Evolutionary conservation across 768 basidiomycete genomes (phyloP), one percentile per base, ranked within the genome.

Genomic region (Sutorius australiensis): DNA sequence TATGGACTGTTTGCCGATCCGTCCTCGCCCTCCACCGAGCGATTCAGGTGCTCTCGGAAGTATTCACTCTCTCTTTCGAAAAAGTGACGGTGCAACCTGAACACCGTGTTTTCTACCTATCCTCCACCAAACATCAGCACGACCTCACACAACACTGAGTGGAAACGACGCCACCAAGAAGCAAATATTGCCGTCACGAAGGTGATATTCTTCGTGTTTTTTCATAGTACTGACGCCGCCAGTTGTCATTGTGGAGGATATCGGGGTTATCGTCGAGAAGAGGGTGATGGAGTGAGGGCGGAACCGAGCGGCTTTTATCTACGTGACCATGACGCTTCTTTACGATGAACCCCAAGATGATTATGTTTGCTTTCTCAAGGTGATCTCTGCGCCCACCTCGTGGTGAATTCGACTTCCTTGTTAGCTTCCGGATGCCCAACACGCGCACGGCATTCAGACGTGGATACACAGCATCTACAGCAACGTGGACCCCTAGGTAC

Each of bases 131-230:
- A 5, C 12, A 33, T 49, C 40, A 40, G 10, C 36, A 13, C 13
- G 12, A 0, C 13, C 38, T 31, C 28, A 46, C 27, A 40, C 28
- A 6, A 24, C 5, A 38, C 43, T 3, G 5, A 24, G 28, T 11
- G 7, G 17, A 4, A 6, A 30, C n/a, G 1, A 62, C 78, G 49
- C 6, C 56, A 85, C 84, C 27, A 81, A 48, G 51, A 86, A 76
- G 3, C 72, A 73, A 0, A 84, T 57, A 58, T 84, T 83, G 0
- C 78, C 86, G 0, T 77, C 77, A 0, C 70, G 64, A 11, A 87
- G 62, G 48, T 82, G 86, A 53, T 80, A 87, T 0, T 74, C 63
- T 0, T 63, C 55, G 37, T 72, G 65, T 19, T 56, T 53, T 32
- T 52, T 58, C 34, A 72, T 55, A 2, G 66, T 28, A 0, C 43